Percentiles rank a stretch among this genome's conserved stretches.
Evolutionary conservation across 192 early-diverging fungal species (phyloP).

Genomic region (Coemansia sp.): DNA sequence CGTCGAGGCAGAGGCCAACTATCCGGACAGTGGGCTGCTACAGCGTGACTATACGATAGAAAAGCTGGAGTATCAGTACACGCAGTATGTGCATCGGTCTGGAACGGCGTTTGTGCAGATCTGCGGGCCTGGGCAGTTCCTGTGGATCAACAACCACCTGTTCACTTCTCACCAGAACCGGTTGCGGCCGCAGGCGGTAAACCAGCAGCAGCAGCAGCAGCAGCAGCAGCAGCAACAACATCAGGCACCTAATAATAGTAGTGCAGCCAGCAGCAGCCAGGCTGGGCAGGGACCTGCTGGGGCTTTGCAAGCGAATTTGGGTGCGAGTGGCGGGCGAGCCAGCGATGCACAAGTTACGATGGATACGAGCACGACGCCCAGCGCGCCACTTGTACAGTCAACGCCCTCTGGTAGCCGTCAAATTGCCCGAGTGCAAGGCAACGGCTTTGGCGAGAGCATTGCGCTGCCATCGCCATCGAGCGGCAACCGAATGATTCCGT

Average conservation of each 20-base stretch:
- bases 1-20: slow-evolving; percentile 80
- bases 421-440: neutral
- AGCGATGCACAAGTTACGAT: neutral
- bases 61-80: slow-evolving; percentile 56
- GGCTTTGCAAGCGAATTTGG: neutral
- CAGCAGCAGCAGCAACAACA: slow-evolving; percentile 3
- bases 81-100: slow-evolving; percentile 87
- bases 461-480: slow-evolving; percentile 5
- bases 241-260: neutral
- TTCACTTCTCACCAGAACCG: slow-evolving; percentile 40
- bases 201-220: slow-evolving; percentile 3
- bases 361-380: neutral
- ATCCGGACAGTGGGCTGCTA: slow-evolving; percentile 64
- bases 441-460: neutral
- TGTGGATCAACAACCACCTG: slow-evolving; percentile 87
- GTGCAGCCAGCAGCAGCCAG: neutral
- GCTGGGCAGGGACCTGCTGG: neutral
- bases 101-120: slow-evolving; percentile 95
- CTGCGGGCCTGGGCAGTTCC: slow-evolving; percentile 65
- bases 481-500: slow-evolving; percentile 10
- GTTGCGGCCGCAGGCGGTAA: slow-evolving; percentile 13
- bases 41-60: slow-evolving; percentile 59
- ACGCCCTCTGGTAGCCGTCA: neutral
- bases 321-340: neutral
- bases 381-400: neutral